phyloP scores from a whole-genome alignment of 2,329 filamentous ascomycete species.

The Plenodomus biglobosus region DNA sequence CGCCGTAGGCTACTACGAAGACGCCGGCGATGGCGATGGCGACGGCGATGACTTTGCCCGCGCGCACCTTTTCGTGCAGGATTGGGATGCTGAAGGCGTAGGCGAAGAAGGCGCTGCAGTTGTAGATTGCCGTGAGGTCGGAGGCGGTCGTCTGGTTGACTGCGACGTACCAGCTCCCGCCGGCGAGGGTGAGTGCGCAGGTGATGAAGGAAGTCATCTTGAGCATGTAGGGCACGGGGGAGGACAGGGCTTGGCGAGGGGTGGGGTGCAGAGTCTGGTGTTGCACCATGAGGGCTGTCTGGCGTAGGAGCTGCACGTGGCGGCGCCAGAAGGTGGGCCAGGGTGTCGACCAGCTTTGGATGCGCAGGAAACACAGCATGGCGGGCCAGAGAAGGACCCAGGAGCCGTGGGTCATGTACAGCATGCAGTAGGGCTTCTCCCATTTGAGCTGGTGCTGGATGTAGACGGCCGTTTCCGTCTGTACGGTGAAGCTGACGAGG shows the following conservation, averaged over 20 bases:
- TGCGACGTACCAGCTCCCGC: slow-evolving; percentile 92
- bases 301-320: slow-evolving; percentile 63
- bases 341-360: slow-evolving; percentile 75
- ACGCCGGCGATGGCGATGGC: slow-evolving; percentile 85
- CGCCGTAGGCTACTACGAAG: slow-evolving; percentile 92
- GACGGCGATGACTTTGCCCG: slow-evolving; percentile 85
- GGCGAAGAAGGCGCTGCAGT: slow-evolving; percentile 97
- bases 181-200: slow-evolving; percentile 82
- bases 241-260: slow-evolving; percentile 47
- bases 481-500: slow-evolving; percentile 83
- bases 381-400: slow-evolving; percentile 88
- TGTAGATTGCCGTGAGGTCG: slow-evolving; percentile 97
- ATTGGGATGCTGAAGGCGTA: slow-evolving; percentile 95
- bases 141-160: slow-evolving; percentile 90
- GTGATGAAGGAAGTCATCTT: slow-evolving; percentile 81
- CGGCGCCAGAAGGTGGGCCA: slow-evolving; percentile 86
- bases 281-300: slow-evolving; percentile 82
- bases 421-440: slow-evolving; percentile 99
- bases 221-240: slow-evolving; percentile 72
- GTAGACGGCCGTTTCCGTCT: slow-evolving; percentile 94
- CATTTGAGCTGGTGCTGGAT: slow-evolving; percentile 90
- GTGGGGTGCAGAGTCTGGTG: slow-evolving; percentile 71
- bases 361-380: slow-evolving; percentile 76
- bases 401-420: slow-evolving; percentile 94
- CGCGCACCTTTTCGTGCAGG: slow-evolving; percentile 77